These are phyloP conservation scores for Ophiostoma australiae DNA, from an alignment of 2,329 filamentous ascomycete genomes.

Conservation along the genomic window DNA sequence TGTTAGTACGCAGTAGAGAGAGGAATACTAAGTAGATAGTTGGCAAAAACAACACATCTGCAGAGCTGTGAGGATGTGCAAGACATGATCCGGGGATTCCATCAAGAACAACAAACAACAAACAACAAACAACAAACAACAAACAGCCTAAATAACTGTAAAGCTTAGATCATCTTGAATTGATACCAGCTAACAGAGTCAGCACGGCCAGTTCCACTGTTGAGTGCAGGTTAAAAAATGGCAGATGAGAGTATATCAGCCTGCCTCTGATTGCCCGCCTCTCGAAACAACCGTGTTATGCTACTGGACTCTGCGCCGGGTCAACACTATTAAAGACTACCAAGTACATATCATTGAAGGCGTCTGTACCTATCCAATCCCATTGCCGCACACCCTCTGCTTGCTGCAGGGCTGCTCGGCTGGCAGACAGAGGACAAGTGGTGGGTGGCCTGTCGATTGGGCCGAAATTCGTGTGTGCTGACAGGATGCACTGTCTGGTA, in stretches of 20 bases:
- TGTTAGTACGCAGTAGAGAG: not conserved
- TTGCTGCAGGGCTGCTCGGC: not conserved
- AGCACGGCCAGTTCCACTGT: too few species aligned
- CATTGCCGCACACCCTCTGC: not conserved
- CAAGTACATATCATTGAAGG: not conserved
- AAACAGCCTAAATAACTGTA: too few species aligned
- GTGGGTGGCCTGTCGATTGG: not conserved
- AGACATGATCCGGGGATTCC: too few species aligned
- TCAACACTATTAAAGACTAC: not conserved
- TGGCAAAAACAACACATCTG: not conserved
- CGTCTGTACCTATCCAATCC: not conserved
- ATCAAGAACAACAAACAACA: too few species aligned
- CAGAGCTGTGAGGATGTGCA: too few species aligned
- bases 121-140: too few species aligned
- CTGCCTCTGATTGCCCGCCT: constrained; percentile 26
- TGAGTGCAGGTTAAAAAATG: too few species aligned
- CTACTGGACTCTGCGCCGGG: not conserved
- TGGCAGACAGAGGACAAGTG: not conserved
- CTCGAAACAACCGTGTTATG: constrained; percentile 4
- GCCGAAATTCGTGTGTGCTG: not conserved
- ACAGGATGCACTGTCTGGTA: not conserved
- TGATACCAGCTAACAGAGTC: too few species aligned
- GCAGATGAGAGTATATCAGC: too few species aligned
- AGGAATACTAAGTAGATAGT: not conserved
- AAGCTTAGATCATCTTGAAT: too few species aligned